Percentiles rank a stretch among this genome's conserved stretches.
phyloP scores from a whole-genome alignment of 1,139 yeast genomes.

The Saccharomyces hybrid region DNA sequence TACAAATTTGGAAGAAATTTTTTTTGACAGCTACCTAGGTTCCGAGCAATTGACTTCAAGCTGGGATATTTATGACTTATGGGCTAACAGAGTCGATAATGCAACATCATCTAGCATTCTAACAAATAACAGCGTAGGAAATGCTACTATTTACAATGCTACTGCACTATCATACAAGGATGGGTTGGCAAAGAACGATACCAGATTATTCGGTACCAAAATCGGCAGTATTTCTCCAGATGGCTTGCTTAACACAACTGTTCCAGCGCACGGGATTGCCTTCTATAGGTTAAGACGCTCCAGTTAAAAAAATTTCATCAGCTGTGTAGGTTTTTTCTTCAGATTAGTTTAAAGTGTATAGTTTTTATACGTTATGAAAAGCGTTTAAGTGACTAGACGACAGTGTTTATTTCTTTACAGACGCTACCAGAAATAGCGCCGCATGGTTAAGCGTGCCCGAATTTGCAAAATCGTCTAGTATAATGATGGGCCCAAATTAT shows the following conservation, averaged over 20 bases:
- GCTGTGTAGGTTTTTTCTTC: too few species aligned
- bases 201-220: conserved; percentile 6
- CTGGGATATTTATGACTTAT: conserved; percentile 20
- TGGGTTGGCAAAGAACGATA: conserved; percentile 2
- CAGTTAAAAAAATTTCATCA: too few species aligned
- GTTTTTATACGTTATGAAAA: too few species aligned
- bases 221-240: conserved; percentile 2
- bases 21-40: conserved; percentile 14
- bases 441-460: too few species aligned
- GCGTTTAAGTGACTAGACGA: too few species aligned
- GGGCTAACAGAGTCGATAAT: conserved; percentile 12
- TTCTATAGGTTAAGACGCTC: conserved; percentile 7
- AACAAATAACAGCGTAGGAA: neutral
- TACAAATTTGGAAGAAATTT: conserved; percentile 21
- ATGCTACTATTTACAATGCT: neutral
- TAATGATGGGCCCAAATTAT: too few species aligned
- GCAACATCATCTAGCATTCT: neutral
- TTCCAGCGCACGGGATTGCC: conserved; percentile 7
- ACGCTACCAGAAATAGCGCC: too few species aligned
- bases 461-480: too few species aligned
- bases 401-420: too few species aligned
- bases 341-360: too few species aligned
- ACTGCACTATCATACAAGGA: neutral
- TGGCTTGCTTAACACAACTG: conserved; percentile 3
- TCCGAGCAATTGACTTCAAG: conserved; percentile 8